A percentile compares a stretch with the other conserved stretches of the same genome.
Evolutionary conservation across 306 rosid genomes (phyloP).

Genomic region (Acacia confusa): DNA sequence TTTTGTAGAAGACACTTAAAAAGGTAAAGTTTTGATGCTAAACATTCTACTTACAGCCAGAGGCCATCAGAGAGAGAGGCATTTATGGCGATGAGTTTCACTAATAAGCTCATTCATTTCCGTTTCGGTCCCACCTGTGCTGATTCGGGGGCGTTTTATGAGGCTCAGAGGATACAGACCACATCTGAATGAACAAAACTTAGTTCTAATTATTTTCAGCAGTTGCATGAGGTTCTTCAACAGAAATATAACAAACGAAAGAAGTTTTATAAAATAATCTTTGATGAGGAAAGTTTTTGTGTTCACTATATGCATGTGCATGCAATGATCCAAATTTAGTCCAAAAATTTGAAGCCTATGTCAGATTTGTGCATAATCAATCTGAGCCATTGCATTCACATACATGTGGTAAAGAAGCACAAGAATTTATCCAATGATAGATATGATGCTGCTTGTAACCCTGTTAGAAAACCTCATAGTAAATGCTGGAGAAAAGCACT

Average conservation of each 20-base stretch:
- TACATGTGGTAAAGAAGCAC: neutral
- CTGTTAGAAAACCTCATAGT: neutral
- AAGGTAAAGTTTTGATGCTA: slow-evolving; percentile 39
- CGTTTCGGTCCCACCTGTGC: slow-evolving; percentile 28
- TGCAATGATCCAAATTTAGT: neutral
- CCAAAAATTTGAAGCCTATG: neutral
- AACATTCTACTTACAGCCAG: slow-evolving; percentile 40
- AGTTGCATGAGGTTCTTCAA: neutral
- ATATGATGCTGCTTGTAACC: neutral
- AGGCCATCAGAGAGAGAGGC: slow-evolving; percentile 33
- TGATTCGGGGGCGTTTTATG: slow-evolving; percentile 31
- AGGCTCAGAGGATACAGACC: neutral
- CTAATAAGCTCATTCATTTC: slow-evolving; percentile 27
- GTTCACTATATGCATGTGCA: neutral
- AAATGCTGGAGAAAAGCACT: neutral
- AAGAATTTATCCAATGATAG: neutral
- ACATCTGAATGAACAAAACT: neutral
- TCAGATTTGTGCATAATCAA: neutral
- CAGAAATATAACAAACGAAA: neutral
- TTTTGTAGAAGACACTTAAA: slow-evolving; percentile 87
- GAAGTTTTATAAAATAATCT: neutral
- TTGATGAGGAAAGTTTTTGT: neutral
- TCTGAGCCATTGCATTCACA: neutral
- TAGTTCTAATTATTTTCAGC: neutral
- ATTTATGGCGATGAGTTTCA: slow-evolving; percentile 29